These are phyloP conservation scores for Aspergillus ellipticus DNA, from an alignment of 495 filamentous ascomycete genomes.

Conservation along the genomic window DNA sequence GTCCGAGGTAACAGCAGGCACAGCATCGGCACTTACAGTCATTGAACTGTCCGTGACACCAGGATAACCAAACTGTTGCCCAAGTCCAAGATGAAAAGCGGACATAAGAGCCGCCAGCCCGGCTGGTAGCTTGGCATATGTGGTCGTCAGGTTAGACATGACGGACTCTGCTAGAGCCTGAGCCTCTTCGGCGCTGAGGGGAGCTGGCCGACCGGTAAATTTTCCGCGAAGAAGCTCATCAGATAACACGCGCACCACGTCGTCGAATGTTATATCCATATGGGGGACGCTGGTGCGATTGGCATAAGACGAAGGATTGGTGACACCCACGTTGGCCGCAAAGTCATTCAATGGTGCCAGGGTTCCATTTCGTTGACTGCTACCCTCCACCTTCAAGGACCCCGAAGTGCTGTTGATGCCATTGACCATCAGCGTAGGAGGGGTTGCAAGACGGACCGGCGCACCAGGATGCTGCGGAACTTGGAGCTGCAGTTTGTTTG, in stretches of 20 bases:
- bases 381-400: slow-evolving; percentile 13
- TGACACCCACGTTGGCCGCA: slow-evolving; percentile 14
- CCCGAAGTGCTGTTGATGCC: slow-evolving; percentile 47
- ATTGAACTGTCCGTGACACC: slow-evolving; percentile 21
- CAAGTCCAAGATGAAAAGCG: slow-evolving; percentile 38
- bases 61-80: slow-evolving; percentile 34
- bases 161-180: slow-evolving; percentile 29
- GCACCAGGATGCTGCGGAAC: slow-evolving; percentile 73
- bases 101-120: slow-evolving; percentile 20
- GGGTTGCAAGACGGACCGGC: slow-evolving; percentile 74
- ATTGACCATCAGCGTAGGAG: slow-evolving; percentile 66
- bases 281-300: slow-evolving; percentile 8
- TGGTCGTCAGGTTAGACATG: slow-evolving; percentile 26
- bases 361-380: slow-evolving; percentile 24
- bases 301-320: slow-evolving; percentile 6
- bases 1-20: neutral
- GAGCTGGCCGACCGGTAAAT: slow-evolving; percentile 24
- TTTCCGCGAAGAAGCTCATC: slow-evolving; percentile 30
- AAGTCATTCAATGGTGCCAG: slow-evolving; percentile 19
- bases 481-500: slow-evolving; percentile 67
- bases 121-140: slow-evolving; percentile 28
- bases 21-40: slow-evolving; percentile 19
- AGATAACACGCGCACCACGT: slow-evolving; percentile 35
- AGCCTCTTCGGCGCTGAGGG: slow-evolving; percentile 32
- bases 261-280: slow-evolving; percentile 28